Conservation (phyloP, 352 stramenopile genomes). For the Pythium oligandrum region DNA sequence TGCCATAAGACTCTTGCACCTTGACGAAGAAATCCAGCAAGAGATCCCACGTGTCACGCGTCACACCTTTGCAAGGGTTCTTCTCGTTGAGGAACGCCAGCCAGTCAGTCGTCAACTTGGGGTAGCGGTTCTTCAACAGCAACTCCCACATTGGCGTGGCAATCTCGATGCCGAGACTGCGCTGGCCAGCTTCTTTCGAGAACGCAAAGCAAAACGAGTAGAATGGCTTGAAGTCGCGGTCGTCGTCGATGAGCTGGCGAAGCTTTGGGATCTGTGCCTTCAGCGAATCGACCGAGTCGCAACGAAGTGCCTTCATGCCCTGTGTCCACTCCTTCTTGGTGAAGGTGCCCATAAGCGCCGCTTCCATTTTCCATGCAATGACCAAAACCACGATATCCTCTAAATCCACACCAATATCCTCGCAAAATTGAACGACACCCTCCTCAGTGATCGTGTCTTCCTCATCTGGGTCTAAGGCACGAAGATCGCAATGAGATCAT, state of each 20-base stretch:
- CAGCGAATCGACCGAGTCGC: conserved; percentile 60
- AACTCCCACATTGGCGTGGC: conserved; percentile 86
- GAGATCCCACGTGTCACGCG: conserved; percentile 83
- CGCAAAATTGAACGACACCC: conserved; percentile 42
- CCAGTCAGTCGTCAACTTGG: conserved; percentile 67
- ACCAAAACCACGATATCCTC: conserved; percentile 68
- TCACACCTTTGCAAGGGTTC: conserved; percentile 77
- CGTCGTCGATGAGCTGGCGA: conserved; percentile 44
- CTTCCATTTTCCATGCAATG: conserved; percentile 87
- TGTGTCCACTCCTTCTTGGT: conserved; percentile 78
- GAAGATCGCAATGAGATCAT: not conserved
- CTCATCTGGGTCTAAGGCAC: conserved; percentile 18
- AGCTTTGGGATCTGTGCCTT: conserved; percentile 53
- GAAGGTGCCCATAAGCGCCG: conserved; percentile 81
- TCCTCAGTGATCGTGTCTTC: conserved; percentile 44
- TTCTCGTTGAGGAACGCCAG: conserved; percentile 71
- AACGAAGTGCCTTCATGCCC: conserved; percentile 75
- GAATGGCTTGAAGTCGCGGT: conserved; percentile 72
- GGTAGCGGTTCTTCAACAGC: conserved; percentile 56
- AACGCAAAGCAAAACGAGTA: conserved; percentile 88
- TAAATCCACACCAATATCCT: conserved; percentile 35
- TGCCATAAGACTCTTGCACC: conserved; percentile 67
- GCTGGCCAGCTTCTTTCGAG: conserved; percentile 85
- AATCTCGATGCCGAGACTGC: conserved; percentile 83
- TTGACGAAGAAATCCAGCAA: conserved; percentile 85